phyloP scores from a whole-genome alignment of 805 yeast species.

The Kregervanrija pseudodelftensis region DNA sequence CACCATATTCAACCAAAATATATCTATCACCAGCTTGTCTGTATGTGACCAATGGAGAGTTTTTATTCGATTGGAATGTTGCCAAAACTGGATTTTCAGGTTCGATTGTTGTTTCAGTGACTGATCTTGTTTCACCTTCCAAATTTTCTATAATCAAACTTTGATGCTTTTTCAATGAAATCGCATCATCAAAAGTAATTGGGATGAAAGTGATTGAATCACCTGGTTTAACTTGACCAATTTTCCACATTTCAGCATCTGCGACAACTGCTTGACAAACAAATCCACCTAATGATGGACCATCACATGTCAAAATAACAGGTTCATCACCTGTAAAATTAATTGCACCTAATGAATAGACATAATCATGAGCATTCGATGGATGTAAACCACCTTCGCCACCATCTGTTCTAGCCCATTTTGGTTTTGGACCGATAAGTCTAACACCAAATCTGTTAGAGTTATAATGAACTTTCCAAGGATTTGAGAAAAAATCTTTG shows the following conservation, averaged over 20 bases:
- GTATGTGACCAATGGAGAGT: slow-evolving; percentile 67
- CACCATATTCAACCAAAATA: slow-evolving; percentile 88
- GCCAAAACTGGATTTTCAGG: slow-evolving; percentile 69
- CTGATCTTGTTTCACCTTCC: slow-evolving; percentile 30
- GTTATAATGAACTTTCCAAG: slow-evolving; percentile 95
- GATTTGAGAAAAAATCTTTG: slow-evolving; percentile 61
- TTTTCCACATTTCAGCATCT: slow-evolving; percentile 96
- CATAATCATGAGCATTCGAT: slow-evolving; percentile 97
- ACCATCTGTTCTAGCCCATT: slow-evolving; percentile 94
- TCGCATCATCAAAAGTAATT: slow-evolving; percentile 60
- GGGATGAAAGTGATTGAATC: slow-evolving; percentile 79
- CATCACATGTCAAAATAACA: slow-evolving; percentile 93
- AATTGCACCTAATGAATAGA: slow-evolving; percentile 91
- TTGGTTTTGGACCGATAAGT: slow-evolving; percentile 89
- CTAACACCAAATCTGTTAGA: slow-evolving; percentile 96
- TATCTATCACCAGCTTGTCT: slow-evolving; percentile 98
- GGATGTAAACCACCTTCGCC: slow-evolving; percentile 99
- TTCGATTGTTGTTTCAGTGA: slow-evolving; percentile 29
- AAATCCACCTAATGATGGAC: slow-evolving; percentile 96
- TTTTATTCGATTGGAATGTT: slow-evolving; percentile 37
- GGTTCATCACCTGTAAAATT: slow-evolving; percentile 99
- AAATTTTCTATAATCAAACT: slow-evolving; percentile 46
- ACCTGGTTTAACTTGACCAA: slow-evolving; percentile 96
- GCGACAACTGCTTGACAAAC: slow-evolving; percentile 95
- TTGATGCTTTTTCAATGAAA: slow-evolving; percentile 52